phyloP scores from a whole-genome alignment of 345 rosid species.

The Cardamine chenopodiifolia region DNA sequence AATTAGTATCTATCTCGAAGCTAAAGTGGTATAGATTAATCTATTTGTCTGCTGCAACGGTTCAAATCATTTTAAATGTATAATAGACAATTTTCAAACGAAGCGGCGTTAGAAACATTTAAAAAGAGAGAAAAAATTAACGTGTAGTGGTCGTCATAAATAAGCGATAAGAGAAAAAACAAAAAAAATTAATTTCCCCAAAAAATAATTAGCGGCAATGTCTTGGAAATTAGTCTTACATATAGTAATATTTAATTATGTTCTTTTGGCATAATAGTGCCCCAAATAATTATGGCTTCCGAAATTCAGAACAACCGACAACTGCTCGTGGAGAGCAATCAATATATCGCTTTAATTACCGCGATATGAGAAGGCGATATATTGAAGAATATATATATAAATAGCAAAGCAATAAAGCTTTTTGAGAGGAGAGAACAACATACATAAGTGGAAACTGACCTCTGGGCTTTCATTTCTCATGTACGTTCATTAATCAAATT shows the following conservation, averaged over 20 bases:
- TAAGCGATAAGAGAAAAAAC: neutral
- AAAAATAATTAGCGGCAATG: neutral
- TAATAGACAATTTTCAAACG: neutral
- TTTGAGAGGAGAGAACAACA: conserved; percentile 1
- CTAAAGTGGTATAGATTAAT: neutral
- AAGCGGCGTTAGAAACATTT: conserved; percentile 17
- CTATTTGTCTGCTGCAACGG: neutral
- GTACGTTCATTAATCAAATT: neutral
- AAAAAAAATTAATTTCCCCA: neutral
- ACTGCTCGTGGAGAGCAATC: neutral
- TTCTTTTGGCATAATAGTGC: neutral
- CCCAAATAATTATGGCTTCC: conserved; percentile 2
- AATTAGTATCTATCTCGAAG: neutral
- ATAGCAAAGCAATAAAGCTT: conserved; percentile 18
- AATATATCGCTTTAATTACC: neutral
- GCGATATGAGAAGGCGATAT: neutral
- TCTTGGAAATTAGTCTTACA: conserved; percentile 15
- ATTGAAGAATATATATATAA: conserved; percentile 5
- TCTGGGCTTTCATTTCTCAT: neutral
- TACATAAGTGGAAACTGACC: conserved; percentile 32
- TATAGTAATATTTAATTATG: neutral
- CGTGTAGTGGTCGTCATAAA: neutral
- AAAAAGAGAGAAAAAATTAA: neutral
- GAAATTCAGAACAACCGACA: conserved; percentile 15
- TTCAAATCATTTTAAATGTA: neutral